Conservation (phyloP, 1,284 basidiomycete genomes). For the Boletus mariae region DNA sequence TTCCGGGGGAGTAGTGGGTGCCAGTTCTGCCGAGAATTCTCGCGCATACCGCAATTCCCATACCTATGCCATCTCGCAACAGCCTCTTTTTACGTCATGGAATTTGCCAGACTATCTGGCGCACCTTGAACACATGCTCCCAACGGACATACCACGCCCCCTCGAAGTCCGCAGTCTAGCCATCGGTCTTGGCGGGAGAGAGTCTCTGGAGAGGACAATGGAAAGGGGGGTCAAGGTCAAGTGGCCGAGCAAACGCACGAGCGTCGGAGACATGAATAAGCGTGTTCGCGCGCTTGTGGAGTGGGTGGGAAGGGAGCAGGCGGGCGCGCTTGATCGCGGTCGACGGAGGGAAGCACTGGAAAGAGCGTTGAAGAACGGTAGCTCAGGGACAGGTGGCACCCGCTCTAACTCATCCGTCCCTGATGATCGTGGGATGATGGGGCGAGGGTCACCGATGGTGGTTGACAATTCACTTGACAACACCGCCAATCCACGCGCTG, state of each 20-base stretch:
- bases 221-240: constrained; percentile 91
- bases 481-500: constrained; percentile 1
- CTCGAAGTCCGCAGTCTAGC: constrained; percentile 63
- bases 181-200: constrained; percentile 39
- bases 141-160: constrained; percentile 68
- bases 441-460: constrained; percentile 25
- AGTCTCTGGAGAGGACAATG: constrained; percentile 53
- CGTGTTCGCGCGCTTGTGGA: constrained; percentile 88
- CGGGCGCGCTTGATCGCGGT: constrained; percentile 67
- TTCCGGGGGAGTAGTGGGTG: constrained; percentile 28
- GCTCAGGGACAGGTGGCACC: constrained; percentile 7
- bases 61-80: constrained; percentile 72
- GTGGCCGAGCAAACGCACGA: constrained; percentile 93
- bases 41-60: constrained; percentile 71
- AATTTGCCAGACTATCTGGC: constrained; percentile 91
- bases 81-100: constrained; percentile 79
- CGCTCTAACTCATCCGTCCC: constrained; percentile 8
- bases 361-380: constrained; percentile 44
- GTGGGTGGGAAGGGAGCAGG: constrained; percentile 86
- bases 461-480: constrained; percentile 17
- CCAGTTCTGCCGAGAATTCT: constrained; percentile 32
- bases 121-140: constrained; percentile 83
- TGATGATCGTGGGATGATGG: constrained; percentile 17
- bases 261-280: constrained; percentile 96
- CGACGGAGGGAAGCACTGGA: constrained; percentile 67